These are phyloP conservation scores for Cystobasidium tubakii DNA, from an alignment of 768 basidiomycete genomes.

Conservation along the genomic window DNA sequence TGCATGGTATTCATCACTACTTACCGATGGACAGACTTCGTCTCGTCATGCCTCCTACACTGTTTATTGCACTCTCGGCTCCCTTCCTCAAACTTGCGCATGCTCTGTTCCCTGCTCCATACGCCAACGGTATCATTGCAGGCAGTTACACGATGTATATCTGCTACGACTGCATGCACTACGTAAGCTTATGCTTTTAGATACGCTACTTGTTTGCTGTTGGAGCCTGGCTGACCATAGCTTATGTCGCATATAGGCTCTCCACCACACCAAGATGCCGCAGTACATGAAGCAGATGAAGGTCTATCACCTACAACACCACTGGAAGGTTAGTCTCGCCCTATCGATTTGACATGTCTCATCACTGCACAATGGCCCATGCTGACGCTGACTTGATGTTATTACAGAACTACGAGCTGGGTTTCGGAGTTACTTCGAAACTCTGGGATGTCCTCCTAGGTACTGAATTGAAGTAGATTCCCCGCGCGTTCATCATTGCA, in stretches of 20 bases:
- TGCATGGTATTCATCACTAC: constrained; percentile 96
- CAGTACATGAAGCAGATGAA: constrained; percentile 86
- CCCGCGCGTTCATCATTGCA: too few species aligned
- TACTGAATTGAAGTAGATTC: constrained; percentile 54
- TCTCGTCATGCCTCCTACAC: constrained; percentile 89
- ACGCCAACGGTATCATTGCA: constrained; percentile 86
- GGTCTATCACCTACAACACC: constrained; percentile 94
- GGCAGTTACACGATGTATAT: constrained; percentile 60
- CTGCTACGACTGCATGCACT: constrained; percentile 47
- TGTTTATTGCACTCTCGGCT: constrained; percentile 69
- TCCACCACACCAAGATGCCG: constrained; percentile 77
- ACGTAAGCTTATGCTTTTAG: constrained; percentile 6
- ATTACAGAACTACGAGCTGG: constrained; percentile 56
- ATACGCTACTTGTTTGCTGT: not conserved
- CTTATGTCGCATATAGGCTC: constrained; percentile 16
- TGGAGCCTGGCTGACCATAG: not conserved
- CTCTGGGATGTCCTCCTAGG: constrained; percentile 89
- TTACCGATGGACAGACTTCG: constrained; percentile 72
- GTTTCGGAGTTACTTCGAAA: constrained; percentile 79
- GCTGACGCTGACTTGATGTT: constrained; percentile 59
- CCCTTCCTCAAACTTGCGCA: constrained; percentile 86
- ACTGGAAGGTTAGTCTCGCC: constrained; percentile 61
- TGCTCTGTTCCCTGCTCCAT: constrained; percentile 67
- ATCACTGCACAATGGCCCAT: too few species aligned
- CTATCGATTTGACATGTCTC: too few species aligned